Conservation (phyloP, 331 rosid species). For the Prunus yedoensis region DNA sequence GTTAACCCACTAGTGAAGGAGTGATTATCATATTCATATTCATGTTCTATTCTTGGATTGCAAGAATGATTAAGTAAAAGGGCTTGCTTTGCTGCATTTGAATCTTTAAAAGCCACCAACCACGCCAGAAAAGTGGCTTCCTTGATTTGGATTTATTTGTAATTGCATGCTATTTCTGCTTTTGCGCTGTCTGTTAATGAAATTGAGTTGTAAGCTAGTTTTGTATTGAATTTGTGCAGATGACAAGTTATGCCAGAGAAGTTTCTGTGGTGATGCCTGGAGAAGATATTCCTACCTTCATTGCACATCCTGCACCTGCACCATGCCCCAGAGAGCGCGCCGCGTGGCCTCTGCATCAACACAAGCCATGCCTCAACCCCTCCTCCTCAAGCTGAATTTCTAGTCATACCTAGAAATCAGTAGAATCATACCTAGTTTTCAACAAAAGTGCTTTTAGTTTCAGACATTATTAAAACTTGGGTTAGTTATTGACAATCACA, state of each 20-base stretch:
- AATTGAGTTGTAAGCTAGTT: neutral
- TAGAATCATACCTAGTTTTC: neutral
- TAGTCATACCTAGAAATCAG: constrained; percentile 2
- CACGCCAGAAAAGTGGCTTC: constrained; percentile 26
- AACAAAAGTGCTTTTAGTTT: neutral
- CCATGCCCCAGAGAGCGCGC: constrained; percentile 44
- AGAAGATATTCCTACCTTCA: constrained; percentile 58
- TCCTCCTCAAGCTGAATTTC: neutral
- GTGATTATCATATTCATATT: neutral
- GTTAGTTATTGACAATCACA: neutral
- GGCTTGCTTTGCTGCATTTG: constrained; percentile 11
- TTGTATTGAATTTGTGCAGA: constrained; percentile 27
- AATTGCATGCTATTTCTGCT: too few relatives aligned
- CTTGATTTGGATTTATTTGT: neutral
- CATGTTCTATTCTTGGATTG: constrained; percentile 31
- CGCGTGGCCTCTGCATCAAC: constrained; percentile 43
- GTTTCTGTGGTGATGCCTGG: constrained; percentile 80
- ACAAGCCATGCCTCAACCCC: constrained; percentile 1
- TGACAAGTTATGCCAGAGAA: constrained; percentile 46
- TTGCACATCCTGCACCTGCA: constrained; percentile 63
- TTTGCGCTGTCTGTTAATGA: too few relatives aligned
- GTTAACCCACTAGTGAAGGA: neutral
- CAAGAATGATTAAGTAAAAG: constrained; percentile 28
- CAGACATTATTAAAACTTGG: neutral
- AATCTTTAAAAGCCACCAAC: constrained; percentile 2